Percentiles rank a stretch among this genome's conserved stretches.
phyloP scores from a whole-genome alignment of 140 eudicot species.

The Artemisia princeps region DNA sequence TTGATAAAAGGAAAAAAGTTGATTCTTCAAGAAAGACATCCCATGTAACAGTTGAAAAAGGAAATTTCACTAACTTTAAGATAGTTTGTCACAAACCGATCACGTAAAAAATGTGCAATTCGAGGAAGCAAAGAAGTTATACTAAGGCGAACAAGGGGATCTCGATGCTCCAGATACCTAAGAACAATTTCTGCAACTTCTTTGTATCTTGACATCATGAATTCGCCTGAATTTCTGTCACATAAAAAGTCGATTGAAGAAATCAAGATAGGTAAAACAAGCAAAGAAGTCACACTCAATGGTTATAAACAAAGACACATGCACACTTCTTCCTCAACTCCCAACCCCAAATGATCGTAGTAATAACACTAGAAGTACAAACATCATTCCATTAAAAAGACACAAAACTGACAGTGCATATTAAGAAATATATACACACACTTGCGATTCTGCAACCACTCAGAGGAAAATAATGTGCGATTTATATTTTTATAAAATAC shows the following conservation, averaged over 20 bases:
- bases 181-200: constrained; percentile 98
- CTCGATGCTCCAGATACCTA: constrained; percentile 81
- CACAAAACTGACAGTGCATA: no score
- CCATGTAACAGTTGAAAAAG: constrained; percentile 1
- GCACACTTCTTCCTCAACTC: constrained; percentile 17
- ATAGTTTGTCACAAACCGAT: constrained; percentile 90
- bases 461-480: constrained; percentile 1
- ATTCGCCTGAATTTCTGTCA: constrained; percentile 90
- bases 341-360: background rate
- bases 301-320: background rate
- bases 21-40: background rate
- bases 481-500: background rate
- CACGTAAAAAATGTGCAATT: constrained; percentile 95
- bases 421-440: background rate
- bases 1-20: background rate
- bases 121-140: constrained; percentile 94
- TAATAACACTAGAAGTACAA: background rate
- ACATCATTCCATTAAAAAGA: no score
- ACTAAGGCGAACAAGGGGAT: constrained; percentile 97
- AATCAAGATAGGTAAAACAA: constrained; percentile 13
- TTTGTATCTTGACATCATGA: constrained; percentile 96
- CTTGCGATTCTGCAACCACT: background rate
- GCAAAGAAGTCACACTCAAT: background rate
- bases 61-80: constrained; percentile 53
- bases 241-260: background rate